Conservation (phyloP, 371 early-diverging fungal species). For the Amoeboaphelidium protococcarum region DNA sequence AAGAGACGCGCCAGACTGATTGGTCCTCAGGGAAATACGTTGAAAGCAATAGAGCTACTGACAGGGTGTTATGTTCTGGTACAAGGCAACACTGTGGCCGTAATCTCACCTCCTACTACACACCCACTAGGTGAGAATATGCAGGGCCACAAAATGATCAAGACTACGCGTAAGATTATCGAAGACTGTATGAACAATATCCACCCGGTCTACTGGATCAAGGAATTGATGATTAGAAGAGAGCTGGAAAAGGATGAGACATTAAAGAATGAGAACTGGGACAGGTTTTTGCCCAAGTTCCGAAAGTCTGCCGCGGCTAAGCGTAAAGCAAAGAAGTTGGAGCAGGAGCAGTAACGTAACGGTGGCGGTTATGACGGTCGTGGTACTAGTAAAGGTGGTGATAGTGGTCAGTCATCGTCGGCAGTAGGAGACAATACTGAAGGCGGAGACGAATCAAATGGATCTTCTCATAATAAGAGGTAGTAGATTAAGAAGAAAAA, state of each 20-base stretch:
- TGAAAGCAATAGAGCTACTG: conserved; percentile 91
- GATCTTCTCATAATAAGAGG: conserved; percentile 6
- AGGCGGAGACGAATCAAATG: no score
- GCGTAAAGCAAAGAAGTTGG: conserved; percentile 31
- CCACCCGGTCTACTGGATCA: conserved; percentile 98
- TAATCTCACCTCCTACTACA: no score
- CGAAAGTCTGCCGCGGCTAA: conserved; percentile 71
- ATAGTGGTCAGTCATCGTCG: no score
- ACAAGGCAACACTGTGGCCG: conserved; percentile 89
- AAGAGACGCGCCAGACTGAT: conserved; percentile 90
- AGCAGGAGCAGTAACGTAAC: not conserved
- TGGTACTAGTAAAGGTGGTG: no score
- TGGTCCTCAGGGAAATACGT: conserved; percentile 91
- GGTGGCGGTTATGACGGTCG: no score
- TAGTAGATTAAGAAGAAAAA: conserved; percentile 17
- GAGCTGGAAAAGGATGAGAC: conserved; percentile 92
- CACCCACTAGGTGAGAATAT: no score
- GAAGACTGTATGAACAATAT: conserved; percentile 95
- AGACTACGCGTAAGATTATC: conserved; percentile 69
- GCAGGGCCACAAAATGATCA: conserved; percentile 75
- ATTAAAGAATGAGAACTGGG: conserved; percentile 89
- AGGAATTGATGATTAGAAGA: conserved; percentile 95
- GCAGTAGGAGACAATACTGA: not conserved
- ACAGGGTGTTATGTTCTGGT: conserved; percentile 92
- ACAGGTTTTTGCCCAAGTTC: conserved; percentile 91